Evolutionary conservation across 2,329 filamentous ascomycete genomes (phyloP), one percentile per base, ranked within the genome.

Genomic region (Zymoseptoria tritici): DNA sequence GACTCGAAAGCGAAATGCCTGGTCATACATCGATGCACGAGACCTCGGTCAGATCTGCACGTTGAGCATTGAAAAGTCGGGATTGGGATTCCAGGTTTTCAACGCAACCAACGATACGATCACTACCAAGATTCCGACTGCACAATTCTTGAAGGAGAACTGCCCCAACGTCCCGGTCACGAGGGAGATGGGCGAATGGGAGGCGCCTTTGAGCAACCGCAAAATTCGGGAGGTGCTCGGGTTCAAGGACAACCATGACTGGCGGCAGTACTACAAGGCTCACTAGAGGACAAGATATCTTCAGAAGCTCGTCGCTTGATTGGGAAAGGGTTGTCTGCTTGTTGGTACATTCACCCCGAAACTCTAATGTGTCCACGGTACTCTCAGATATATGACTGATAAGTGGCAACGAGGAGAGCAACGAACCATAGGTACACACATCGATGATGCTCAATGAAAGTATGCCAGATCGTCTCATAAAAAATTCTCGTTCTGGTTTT

Each of bases 81-180:
- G 81, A 0, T 66, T 87, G 9, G 84, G 84, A 0, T 87, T 84
- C 64, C 83, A 86, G 67, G 73, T 86, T 0, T 87, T 86, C 71
- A 87, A 87, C 67, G 84, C 83, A 1, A 84, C 83, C 0, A 87
- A 87, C 66, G 79, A 84, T 66, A 81, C 77, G 2, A 85, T 85
- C 54, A 86, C 83, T 0, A 80, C 80, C 3, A 77, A 74, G 8
- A 70, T 76, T 21, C 79, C 81, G 0, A 84, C 82, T 0, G 73
- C 72, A 51, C 76, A 81, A 59, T 83, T 85, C 60, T 66, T 86
- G 57, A 73, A 78, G 66, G 75, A 79, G 66, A 72, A 72, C 9
- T 79, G 76, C 57, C 82, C 83, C 0, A 73, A 77, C 20, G 79
- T 78, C 13, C 75, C 77, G 1, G 75, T 87, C 51, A 83, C 78